Percentiles rank a stretch among this genome's conserved stretches.
Evolutionary conservation across 1,139 yeast genomes (phyloP).

Genomic region (Blastobotrys serpentis): DNA sequence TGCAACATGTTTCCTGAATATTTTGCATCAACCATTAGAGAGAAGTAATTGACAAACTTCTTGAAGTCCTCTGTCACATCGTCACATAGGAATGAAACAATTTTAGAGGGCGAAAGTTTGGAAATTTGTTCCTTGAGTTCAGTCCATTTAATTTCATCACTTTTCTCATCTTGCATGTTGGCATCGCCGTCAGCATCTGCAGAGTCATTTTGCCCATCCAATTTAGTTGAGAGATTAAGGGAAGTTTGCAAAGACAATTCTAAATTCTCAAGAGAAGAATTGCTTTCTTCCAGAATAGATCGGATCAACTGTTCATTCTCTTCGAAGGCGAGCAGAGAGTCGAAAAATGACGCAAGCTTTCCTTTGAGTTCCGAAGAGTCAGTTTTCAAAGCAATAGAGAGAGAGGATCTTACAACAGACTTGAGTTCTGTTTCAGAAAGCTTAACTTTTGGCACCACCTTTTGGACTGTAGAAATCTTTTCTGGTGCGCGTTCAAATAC

Average conservation of each 20-base stretch:
- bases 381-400: slow-evolving; percentile 9
- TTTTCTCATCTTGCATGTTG: slow-evolving; percentile 2
- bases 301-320: slow-evolving; percentile 45
- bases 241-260: slow-evolving; percentile 72
- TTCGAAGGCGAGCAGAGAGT: slow-evolving; percentile 38
- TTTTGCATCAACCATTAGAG: slow-evolving; percentile 1
- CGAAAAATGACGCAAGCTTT: slow-evolving; percentile 25
- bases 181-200: slow-evolving; percentile 7
- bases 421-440: slow-evolving; percentile 25
- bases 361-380: slow-evolving; percentile 10
- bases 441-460: slow-evolving; percentile 29
- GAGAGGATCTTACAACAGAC: slow-evolving; percentile 17
- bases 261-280: slow-evolving; percentile 51
- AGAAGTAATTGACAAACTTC: slow-evolving; percentile 10
- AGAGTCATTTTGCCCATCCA: not conserved
- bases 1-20: slow-evolving; percentile 14
- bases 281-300: slow-evolving; percentile 42
- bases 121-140: slow-evolving; percentile 1
- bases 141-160: not conserved
- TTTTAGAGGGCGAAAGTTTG: not conserved
- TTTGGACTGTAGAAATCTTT: slow-evolving; percentile 27
- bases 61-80: slow-evolving; percentile 46
- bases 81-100: slow-evolving; percentile 43
- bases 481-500: slow-evolving; percentile 27
- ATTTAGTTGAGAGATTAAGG: slow-evolving; percentile 30